Base-by-base conservation (phyloP, 2,329 filamentous ascomycete genomes). In the Coleophoma eucalyptorum region DNA sequence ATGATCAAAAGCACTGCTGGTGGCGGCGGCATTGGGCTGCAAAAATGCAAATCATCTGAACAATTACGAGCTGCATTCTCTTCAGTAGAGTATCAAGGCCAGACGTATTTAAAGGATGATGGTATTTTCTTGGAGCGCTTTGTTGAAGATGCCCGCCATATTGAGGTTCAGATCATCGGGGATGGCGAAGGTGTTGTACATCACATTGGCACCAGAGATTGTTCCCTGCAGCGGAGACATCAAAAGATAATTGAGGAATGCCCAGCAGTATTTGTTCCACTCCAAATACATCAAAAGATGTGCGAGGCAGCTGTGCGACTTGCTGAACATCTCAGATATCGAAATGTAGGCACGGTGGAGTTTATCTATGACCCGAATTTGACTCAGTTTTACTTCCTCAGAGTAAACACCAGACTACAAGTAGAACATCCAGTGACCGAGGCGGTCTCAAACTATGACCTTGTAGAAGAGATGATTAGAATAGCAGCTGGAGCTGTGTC, bases 301-400 rank as follows among this genome's bases (percentile, higher is more conserved):
- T 61, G 62, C 12, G 59, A 56, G 19, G 71, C 78, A 41, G 71
- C 73, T 0, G 52, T 69, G 4, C 53, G 58, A 0, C 59, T 73
- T 6, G 70, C 67, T 2, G 57, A 54, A 40, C 15, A 74, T 65
- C 72, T 80, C 48, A 60, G 68, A 2, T 84, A 84, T 61, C 67
- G 70, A 48, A 81, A 77, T 0, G 68, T 84, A 1, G 81, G 80
- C 3, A 84, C 81, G 0, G 82, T 83, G 54, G 81, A 85, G 59
- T 84, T 84, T 50, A 68, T 85, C 81, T 16, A 79, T 78, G 54
- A 74, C 75, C 5, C 45, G 62, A 0, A 72, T 64, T 0, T 58
- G 59, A 2, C 15, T 26, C 70, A 77, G 5, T 76, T 70, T 42
- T 77, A 70, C 53, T 77, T 78, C 50, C 63, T 78, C 0, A 75